Percentiles rank a stretch among this genome's conserved stretches.
Conservation (phyloP, 345 rosid genomes). For the Eucalyptus cloeziana region DNA sequence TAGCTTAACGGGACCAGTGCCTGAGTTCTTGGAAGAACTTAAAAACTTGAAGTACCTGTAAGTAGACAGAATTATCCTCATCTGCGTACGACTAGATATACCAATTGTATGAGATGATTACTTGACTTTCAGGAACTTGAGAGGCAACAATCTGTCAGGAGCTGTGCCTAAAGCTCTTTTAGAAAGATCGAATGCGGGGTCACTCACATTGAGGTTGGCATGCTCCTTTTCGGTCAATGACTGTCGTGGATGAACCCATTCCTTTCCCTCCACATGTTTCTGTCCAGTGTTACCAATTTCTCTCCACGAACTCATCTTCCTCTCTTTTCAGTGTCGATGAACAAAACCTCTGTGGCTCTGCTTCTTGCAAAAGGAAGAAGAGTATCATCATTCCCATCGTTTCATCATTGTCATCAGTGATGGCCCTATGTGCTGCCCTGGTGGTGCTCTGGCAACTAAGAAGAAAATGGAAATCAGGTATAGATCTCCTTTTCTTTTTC, state of each 20-base stretch:
- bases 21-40: neutral
- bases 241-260: neutral
- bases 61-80: neutral
- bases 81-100: neutral
- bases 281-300: neutral
- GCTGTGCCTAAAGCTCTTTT: constrained; percentile 25
- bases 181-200: constrained; percentile 16
- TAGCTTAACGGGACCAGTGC: constrained; percentile 33
- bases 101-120: neutral
- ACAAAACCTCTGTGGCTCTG: constrained; percentile 4
- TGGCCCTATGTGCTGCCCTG: neutral
- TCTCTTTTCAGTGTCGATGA: constrained; percentile 22
- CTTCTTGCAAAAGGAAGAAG: neutral
- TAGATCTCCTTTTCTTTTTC: neutral
- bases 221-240: neutral
- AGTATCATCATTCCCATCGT: neutral
- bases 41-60: neutral
- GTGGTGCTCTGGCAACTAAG: constrained; percentile 4
- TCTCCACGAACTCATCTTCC: neutral
- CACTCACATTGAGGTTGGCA: constrained; percentile 25
- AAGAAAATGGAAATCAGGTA: constrained; percentile 21
- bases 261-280: neutral
- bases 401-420: neutral
- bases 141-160: constrained; percentile 42
- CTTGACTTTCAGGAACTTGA: constrained; percentile 18